phyloP scores from a whole-genome alignment of 331 rosid genomes.

The Acacia concinna region DNA sequence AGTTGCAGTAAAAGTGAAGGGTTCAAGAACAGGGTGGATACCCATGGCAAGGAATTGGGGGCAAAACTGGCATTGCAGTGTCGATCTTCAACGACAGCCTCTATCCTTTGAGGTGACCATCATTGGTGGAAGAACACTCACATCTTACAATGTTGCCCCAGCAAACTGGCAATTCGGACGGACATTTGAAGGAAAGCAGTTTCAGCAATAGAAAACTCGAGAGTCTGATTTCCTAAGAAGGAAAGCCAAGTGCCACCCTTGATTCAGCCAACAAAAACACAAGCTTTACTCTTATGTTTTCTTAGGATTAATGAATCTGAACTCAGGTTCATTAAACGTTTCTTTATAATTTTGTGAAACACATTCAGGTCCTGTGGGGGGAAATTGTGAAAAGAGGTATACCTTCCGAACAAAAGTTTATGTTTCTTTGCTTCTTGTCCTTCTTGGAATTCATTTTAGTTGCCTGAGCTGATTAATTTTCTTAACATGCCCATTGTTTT shows the following conservation, averaged over 20 bases:
- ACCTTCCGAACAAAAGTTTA: constrained; percentile 31
- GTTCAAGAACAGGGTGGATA: constrained; percentile 95
- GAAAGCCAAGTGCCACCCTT: constrained; percentile 28
- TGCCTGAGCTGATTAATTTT: neutral
- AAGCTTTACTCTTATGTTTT: constrained; percentile 34
- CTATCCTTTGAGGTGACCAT: constrained; percentile 80
- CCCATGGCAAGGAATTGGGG: constrained; percentile 98
- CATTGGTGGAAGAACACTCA: constrained; percentile 66
- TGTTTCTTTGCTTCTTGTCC: constrained; percentile 21
- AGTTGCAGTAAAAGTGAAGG: constrained; percentile 89
- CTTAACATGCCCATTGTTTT: neutral
- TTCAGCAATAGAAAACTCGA: constrained; percentile 39
- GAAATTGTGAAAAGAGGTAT: neutral
- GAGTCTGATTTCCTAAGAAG: neutral
- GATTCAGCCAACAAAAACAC: constrained; percentile 25
- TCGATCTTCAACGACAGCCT: constrained; percentile 79
- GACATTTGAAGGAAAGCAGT: constrained; percentile 90
- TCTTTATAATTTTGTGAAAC: neutral
- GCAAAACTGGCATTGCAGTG: constrained; percentile 83
- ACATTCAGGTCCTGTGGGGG: neutral
- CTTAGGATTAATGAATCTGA: constrained; percentile 24
- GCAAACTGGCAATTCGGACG: constrained; percentile 77
- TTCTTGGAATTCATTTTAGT: constrained; percentile 8
- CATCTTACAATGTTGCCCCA: constrained; percentile 87
- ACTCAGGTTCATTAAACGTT: neutral